These are phyloP conservation scores for Tilletia horrida DNA, from an alignment of 1,284 basidiomycete species.

Conservation along the genomic window DNA sequence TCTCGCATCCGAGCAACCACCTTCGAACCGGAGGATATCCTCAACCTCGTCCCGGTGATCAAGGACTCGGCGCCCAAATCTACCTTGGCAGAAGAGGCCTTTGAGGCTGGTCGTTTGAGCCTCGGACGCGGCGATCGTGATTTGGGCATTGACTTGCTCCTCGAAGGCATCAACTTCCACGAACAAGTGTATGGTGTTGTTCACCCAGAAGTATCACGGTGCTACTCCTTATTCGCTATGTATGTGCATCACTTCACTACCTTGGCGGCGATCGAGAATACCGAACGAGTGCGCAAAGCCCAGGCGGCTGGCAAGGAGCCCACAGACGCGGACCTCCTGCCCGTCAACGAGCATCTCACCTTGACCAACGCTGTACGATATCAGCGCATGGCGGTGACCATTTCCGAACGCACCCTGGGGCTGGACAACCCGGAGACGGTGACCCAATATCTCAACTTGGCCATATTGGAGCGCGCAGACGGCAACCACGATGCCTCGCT, in stretches of 20 bases:
- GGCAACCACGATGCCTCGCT: constrained; percentile 56
- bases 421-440: constrained; percentile 61
- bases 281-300: constrained; percentile 36
- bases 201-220: constrained; percentile 62
- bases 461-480: constrained; percentile 60
- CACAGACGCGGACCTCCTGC: constrained; percentile 21
- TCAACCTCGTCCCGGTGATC: constrained; percentile 61
- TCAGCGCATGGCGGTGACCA: constrained; percentile 62
- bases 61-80: constrained; percentile 60
- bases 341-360: constrained; percentile 55
- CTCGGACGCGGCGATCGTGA: constrained; percentile 59
- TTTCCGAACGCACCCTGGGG: constrained; percentile 61
- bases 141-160: constrained; percentile 61
- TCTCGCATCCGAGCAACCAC: constrained; percentile 50
- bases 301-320: constrained; percentile 31
- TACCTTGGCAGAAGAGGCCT: constrained; percentile 61
- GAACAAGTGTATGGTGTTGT: constrained; percentile 63
- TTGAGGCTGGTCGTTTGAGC: constrained; percentile 60
- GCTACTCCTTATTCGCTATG: constrained; percentile 60
- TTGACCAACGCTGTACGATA: constrained; percentile 58
- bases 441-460: constrained; percentile 62
- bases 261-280: constrained; percentile 31
- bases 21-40: constrained; percentile 60
- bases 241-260: constrained; percentile 56
- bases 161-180: constrained; percentile 61